phyloP scores from a whole-genome alignment of 1,284 basidiomycete genomes.

The Singerocomus inundabilis region DNA sequence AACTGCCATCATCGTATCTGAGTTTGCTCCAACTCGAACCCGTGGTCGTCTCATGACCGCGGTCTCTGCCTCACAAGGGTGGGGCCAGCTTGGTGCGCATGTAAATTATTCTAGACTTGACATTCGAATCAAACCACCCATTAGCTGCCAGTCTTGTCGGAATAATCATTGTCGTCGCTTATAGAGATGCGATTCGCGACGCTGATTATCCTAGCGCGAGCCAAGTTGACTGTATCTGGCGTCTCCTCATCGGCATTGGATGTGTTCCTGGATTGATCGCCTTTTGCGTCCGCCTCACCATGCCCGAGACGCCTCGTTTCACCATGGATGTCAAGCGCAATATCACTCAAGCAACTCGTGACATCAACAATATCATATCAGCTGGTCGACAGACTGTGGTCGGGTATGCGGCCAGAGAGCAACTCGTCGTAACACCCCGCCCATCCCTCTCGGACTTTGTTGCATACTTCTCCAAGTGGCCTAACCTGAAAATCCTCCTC shows the following conservation, averaged over 20 bases:
- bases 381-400: slow-evolving; percentile 37
- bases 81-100: slow-evolving; percentile 51
- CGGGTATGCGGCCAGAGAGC: slow-evolving; percentile 33
- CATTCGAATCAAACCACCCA: slow-evolving; percentile 8
- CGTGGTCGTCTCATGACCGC: slow-evolving; percentile 59
- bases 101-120: neutral
- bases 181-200: slow-evolving; percentile 27
- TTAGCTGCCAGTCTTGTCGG: slow-evolving; percentile 40
- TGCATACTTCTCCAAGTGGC: slow-evolving; percentile 45
- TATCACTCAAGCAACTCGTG: slow-evolving; percentile 51
- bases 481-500: slow-evolving; percentile 46
- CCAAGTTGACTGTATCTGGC: slow-evolving; percentile 44
- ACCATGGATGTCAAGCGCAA: slow-evolving; percentile 72
- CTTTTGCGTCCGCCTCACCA: slow-evolving; percentile 53
- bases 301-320: slow-evolving; percentile 64
- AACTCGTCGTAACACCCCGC: slow-evolving; percentile 45
- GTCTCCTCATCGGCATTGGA: slow-evolving; percentile 39
- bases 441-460: slow-evolving; percentile 48
- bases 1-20: slow-evolving; percentile 51
- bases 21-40: slow-evolving; percentile 59
- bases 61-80: slow-evolving; percentile 54
- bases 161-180: slow-evolving; percentile 41
- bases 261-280: slow-evolving; percentile 42
- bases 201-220: slow-evolving; percentile 26
- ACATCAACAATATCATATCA: slow-evolving; percentile 50